Conservation (phyloP, 1,284 basidiomycete species). For the Flammula alnicola region DNA sequence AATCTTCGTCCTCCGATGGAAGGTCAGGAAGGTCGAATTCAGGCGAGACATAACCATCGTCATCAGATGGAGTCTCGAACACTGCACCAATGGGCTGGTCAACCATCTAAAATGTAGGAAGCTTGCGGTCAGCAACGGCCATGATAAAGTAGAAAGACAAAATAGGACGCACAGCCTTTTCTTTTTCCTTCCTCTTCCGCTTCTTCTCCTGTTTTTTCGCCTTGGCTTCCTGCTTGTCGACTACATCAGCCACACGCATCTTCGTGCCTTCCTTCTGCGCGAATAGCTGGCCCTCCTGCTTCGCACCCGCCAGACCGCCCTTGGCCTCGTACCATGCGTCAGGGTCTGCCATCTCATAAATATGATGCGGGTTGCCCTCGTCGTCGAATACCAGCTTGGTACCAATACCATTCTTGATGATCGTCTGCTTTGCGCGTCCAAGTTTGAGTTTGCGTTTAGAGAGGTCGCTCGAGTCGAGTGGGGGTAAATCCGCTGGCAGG, state of each 20-base stretch:
- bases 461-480: constrained; percentile 39
- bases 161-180: constrained; percentile 51
- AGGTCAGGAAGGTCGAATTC: constrained; percentile 62
- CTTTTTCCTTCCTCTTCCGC: constrained; percentile 84
- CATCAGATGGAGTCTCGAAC: constrained; percentile 42
- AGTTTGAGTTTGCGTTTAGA: constrained; percentile 66
- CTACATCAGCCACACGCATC: constrained; percentile 73
- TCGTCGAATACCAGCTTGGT: constrained; percentile 88
- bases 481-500: constrained; percentile 45
- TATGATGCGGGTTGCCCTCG: constrained; percentile 76
- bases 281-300: constrained; percentile 71
- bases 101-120: constrained; percentile 24
- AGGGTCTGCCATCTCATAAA: constrained; percentile 81
- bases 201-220: constrained; percentile 91
- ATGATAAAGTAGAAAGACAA: constrained; percentile 9
- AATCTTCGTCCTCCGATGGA: constrained; percentile 49
- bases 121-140: background rate
- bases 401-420: constrained; percentile 64
- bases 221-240: constrained; percentile 83
- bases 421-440: constrained; percentile 78
- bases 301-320: constrained; percentile 63
- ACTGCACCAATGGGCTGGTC: constrained; percentile 29
- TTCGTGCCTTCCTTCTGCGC: constrained; percentile 74
- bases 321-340: constrained; percentile 68
- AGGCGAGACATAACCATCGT: constrained; percentile 76